phyloP scores from a whole-genome alignment of 768 basidiomycete species.

The Boletus vinaceobasis region DNA sequence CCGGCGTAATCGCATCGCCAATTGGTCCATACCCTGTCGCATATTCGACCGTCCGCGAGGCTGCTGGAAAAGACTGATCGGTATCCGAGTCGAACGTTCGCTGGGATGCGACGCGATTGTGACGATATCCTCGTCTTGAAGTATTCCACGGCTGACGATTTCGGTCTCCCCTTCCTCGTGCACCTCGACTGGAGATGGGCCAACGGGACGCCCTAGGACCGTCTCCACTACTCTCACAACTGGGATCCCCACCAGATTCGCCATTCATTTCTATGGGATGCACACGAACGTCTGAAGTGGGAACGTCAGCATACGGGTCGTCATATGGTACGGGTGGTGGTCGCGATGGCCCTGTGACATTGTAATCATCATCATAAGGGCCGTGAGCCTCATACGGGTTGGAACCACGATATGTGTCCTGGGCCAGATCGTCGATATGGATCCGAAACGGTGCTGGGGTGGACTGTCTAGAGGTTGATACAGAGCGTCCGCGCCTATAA shows the following conservation, averaged over 20 bases:
- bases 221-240: conserved; percentile 19
- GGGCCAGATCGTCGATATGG: conserved; percentile 53
- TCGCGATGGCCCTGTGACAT: conserved; percentile 49
- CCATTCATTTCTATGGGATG: background rate
- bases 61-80: conserved; percentile 37
- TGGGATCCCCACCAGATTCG: conserved; percentile 20
- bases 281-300: conserved; percentile 24
- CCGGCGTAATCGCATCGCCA: conserved; percentile 22
- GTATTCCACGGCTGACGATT: conserved; percentile 15
- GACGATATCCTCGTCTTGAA: conserved; percentile 17
- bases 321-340: conserved; percentile 74
- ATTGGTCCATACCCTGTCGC: conserved; percentile 43
- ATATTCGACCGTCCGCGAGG: conserved; percentile 45
- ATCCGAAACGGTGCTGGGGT: conserved; percentile 53
- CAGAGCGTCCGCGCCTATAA: conserved; percentile 52
- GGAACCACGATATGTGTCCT: conserved; percentile 43
- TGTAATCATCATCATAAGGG: conserved; percentile 65
- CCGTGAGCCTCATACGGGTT: conserved; percentile 67
- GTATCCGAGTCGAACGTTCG: conserved; percentile 32
- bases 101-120: conserved; percentile 10
- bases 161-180: conserved; percentile 26
- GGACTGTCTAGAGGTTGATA: conserved; percentile 50
- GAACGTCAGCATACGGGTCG: conserved; percentile 66
- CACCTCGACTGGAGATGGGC: conserved; percentile 26
- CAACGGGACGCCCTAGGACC: conserved; percentile 1